Evolutionary conservation across 257 asterid genomes (phyloP), one percentile per base, ranked within the genome.

Genomic region (Fraxinus americana): DNA sequence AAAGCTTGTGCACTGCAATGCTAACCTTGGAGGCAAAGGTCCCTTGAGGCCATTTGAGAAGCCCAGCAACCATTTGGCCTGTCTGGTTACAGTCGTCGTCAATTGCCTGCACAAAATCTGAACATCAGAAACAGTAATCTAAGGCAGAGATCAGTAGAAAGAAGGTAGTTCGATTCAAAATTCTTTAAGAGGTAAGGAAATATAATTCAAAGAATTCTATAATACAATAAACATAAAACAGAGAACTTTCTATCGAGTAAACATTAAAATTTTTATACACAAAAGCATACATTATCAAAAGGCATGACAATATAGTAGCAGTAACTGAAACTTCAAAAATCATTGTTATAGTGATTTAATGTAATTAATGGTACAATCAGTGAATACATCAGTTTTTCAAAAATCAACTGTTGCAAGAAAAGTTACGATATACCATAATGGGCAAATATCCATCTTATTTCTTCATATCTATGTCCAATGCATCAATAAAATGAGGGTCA

Each of bases 51-150:
- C 97, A 94, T 29, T 81, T 85, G 50, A 94, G 98, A 85, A 94
- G 97, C 84, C 97, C 98, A n/a, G 98, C 98, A 79, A 90, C 79
- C 97, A 94, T 94, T 85, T 94, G 98, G 34, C 98, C 97, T 0
- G 98, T 92, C 81, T 92, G 98, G 83, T 92, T 94, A 84, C 96
- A 91, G 75, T 94, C 97, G 81, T 91, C 95, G 52, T 91, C 96
- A 75, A 94, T 89, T 76, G 98, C 98, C 98, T 92, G 81, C 89
- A 82, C 39, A 73, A 77, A 45, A 54, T 68, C 79, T 43, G 38
- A 69, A 63, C 75, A 76, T 78, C 75, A 84, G 77, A 81, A 75
- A 80, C 73, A 65, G 39, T 21, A 13, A 59, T 21, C 77, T 29
- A 73, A 81, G 11, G 76, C 54, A 54, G 74, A 69, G 34, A 16